phyloP scores from a whole-genome alignment of 306 rosid genomes.

The Spatholobus suberectus region DNA sequence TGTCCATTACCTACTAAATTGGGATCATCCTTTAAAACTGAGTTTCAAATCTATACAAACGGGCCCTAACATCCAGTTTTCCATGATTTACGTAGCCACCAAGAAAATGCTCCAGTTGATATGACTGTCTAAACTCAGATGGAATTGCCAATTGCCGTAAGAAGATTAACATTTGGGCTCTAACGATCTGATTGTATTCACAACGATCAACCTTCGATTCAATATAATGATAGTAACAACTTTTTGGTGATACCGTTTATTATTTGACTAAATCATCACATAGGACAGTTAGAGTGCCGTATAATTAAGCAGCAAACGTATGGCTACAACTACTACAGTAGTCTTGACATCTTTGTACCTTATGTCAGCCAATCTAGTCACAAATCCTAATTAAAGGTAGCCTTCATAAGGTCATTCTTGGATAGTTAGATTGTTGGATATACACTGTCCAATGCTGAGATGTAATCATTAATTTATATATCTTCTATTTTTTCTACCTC shows the following conservation, averaged over 20 bases:
- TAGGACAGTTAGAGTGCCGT: neutral
- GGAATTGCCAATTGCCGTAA: too few species aligned
- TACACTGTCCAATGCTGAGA: neutral
- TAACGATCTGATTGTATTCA: neutral
- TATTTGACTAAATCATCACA: neutral
- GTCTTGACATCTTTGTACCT: neutral
- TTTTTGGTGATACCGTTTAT: neutral
- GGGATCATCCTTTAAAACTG: neutral
- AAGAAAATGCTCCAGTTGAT: neutral
- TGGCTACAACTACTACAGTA: neutral
- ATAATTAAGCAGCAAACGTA: neutral
- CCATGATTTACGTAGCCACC: too few species aligned
- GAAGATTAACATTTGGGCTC: neutral
- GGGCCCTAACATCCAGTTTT: too few species aligned
- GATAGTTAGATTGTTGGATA: neutral
- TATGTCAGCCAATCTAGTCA: neutral
- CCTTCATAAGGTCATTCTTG: neutral
- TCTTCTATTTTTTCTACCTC: too few species aligned
- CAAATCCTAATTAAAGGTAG: neutral
- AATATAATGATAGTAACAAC: neutral
- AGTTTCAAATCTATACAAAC: too few species aligned
- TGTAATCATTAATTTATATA: too few species aligned
- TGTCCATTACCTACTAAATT: neutral
- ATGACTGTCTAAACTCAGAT: too few species aligned
- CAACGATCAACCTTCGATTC: neutral